Percentiles rank a stretch among this genome's conserved stretches.
Conservation (phyloP, 306 rosid genomes). For the Rosa multiflora region DNA sequence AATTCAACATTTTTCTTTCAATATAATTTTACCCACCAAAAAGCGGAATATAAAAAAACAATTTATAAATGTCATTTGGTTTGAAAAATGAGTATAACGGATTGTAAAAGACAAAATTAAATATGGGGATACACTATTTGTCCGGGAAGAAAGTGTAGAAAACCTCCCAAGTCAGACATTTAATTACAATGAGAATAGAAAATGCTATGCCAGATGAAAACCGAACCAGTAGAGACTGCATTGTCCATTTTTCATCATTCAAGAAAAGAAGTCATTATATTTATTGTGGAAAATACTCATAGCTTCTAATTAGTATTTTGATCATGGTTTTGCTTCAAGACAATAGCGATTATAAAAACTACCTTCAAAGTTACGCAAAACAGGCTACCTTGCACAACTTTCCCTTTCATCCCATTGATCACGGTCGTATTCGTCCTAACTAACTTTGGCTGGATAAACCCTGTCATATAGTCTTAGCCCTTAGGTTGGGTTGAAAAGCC, state of each 20-base stretch:
- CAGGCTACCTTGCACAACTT: not conserved
- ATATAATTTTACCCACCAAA: not conserved
- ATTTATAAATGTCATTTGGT: not conserved
- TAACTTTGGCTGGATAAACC: conserved; percentile 4
- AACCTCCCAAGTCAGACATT: not conserved
- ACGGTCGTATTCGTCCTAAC: not conserved
- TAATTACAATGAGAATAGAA: too few relatives aligned
- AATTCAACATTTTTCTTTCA: not conserved
- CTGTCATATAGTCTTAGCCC: not conserved
- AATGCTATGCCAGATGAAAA: not conserved
- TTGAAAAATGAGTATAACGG: not conserved
- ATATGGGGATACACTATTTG: not conserved
- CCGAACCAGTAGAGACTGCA: not conserved
- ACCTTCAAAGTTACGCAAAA: not conserved
- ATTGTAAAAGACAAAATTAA: not conserved
- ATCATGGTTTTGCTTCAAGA: not conserved
- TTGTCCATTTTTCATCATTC: not conserved
- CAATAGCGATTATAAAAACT: not conserved
- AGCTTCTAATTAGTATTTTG: not conserved
- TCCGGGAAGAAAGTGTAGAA: not conserved
- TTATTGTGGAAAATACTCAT: not conserved
- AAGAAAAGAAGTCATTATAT: not conserved
- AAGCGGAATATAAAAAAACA: too few relatives aligned
- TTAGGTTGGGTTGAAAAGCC: conserved; percentile 11
- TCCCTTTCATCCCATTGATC: not conserved